A percentile compares a stretch with the other conserved stretches of the same genome.
Conservation (phyloP, 2,329 filamentous ascomycete genomes). For the Hypoxylon sp. region DNA sequence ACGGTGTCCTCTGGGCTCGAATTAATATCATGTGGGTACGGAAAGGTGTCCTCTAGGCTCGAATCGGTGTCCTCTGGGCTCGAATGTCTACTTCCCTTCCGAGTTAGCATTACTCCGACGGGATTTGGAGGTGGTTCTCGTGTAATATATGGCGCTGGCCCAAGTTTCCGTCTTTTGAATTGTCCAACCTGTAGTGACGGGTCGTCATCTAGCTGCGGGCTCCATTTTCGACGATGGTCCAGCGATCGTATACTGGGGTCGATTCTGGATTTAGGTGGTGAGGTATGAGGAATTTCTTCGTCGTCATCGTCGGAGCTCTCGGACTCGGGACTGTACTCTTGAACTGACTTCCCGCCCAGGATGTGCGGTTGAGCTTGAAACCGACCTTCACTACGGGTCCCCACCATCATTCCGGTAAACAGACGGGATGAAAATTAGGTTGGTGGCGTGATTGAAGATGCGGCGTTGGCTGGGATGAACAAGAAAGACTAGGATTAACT, state of each 20-base stretch:
- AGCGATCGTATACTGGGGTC: conserved; percentile 14
- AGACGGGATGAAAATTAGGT: conserved; percentile 9
- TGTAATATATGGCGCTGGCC: conserved; percentile 20
- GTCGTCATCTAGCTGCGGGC: conserved; percentile 4
- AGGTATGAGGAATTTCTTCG: conserved; percentile 47
- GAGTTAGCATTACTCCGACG: background rate
- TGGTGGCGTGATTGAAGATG: conserved; percentile 7
- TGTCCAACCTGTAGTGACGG: background rate
- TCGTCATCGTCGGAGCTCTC: conserved; percentile 48
- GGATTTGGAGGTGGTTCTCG: conserved; percentile 3
- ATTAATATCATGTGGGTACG: no score
- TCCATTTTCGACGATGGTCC: conserved; percentile 25
- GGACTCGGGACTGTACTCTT: conserved; percentile 17
- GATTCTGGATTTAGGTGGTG: conserved; percentile 38
- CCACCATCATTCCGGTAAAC: conserved; percentile 37
- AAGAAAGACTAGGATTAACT: background rate
- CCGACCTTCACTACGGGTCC: conserved; percentile 33
- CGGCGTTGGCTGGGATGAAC: background rate
- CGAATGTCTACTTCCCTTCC: conserved; percentile 15
- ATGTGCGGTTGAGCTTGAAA: conserved; percentile 19
- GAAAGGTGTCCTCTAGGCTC: no score
- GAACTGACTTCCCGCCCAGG: conserved; percentile 11
- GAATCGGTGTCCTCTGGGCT: conserved; percentile 40
- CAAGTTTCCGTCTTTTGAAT: conserved; percentile 43
- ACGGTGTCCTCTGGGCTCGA: conserved; percentile 40